A percentile compares a stretch with the other conserved stretches of the same genome.
phyloP scores from a whole-genome alignment of 495 filamentous ascomycete genomes.

The Trichoderma reesei region DNA sequence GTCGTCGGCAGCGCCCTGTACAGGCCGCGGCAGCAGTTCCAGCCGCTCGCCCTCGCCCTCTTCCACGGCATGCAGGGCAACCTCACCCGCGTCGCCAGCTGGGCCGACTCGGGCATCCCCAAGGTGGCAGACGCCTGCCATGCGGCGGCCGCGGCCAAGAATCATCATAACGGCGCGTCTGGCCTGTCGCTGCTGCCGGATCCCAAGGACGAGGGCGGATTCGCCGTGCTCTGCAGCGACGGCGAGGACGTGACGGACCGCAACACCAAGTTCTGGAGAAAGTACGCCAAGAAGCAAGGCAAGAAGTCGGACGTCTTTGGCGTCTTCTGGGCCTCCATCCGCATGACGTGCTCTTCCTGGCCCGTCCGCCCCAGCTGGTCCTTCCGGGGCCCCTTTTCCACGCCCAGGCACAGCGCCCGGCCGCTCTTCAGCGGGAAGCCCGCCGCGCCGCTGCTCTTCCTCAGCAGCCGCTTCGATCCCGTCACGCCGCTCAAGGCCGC shows the following conservation, averaged over 20 bases:
- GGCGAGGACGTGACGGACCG: slow-evolving; percentile 26
- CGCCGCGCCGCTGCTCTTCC: slow-evolving; percentile 24
- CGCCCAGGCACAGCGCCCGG: slow-evolving; percentile 12
- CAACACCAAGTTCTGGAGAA: slow-evolving; percentile 27
- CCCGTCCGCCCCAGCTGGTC: slow-evolving; percentile 18
- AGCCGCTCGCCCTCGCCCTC: slow-evolving; percentile 22
- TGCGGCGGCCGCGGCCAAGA: background rate
- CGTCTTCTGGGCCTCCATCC: slow-evolving; percentile 44
- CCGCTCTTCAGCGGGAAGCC: slow-evolving; percentile 11
- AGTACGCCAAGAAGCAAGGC: slow-evolving; percentile 28
- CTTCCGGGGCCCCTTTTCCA: slow-evolving; percentile 20
- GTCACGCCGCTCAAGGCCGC: slow-evolving; percentile 25
- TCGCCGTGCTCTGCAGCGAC: slow-evolving; percentile 50
- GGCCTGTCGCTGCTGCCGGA: slow-evolving; percentile 9
- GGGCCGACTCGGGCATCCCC: slow-evolving; percentile 5
- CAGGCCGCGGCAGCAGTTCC: slow-evolving; percentile 15
- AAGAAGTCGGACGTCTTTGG: slow-evolving; percentile 39
- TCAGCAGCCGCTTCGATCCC: slow-evolving; percentile 21
- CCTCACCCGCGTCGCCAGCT: slow-evolving; percentile 5
- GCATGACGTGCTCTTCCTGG: slow-evolving; percentile 46
- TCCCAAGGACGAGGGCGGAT: background rate
- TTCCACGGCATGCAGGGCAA: slow-evolving; percentile 25
- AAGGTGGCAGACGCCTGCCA: background rate
- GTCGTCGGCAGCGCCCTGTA: slow-evolving; percentile 19
- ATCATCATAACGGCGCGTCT: no score